Conservation (phyloP, 1,284 basidiomycete species). For the Lentinula novae-zelandiae region DNA sequence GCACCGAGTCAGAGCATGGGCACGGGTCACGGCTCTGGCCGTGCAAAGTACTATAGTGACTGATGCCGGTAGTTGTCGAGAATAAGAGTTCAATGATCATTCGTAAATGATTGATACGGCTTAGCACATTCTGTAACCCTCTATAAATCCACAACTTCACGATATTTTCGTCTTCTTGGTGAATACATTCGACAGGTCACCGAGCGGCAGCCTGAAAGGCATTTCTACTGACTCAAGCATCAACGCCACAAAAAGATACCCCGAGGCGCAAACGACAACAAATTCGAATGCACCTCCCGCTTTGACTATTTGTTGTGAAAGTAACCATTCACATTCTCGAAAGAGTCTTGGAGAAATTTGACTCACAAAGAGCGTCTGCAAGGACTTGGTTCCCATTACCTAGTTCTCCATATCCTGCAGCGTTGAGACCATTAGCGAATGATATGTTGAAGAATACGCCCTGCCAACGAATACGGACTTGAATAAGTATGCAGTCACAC, state of each 20-base stretch:
- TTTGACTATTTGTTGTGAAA: conserved; percentile 14
- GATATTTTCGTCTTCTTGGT: conserved; percentile 4
- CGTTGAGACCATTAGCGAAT: conserved; percentile 14
- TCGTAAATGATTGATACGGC: too few relatives aligned
- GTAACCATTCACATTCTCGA: neutral
- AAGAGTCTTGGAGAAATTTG: neutral
- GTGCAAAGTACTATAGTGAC: too few relatives aligned
- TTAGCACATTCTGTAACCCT: too few relatives aligned
- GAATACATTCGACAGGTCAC: conserved; percentile 16
- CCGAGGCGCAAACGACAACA: conserved; percentile 13
- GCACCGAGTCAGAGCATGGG: too few relatives aligned
- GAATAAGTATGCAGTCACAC: too few relatives aligned
- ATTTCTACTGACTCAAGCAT: conserved; percentile 18
- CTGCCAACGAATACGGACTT: conserved; percentile 7
- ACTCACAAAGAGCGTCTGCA: conserved; percentile 13
- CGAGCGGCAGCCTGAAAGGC: conserved; percentile 19
- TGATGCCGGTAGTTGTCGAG: too few relatives aligned
- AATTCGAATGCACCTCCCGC: conserved; percentile 18
- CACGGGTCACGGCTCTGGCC: too few relatives aligned
- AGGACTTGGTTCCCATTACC: conserved; percentile 13
- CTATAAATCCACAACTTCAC: neutral
- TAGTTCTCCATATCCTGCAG: conserved; percentile 15
- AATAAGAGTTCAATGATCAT: too few relatives aligned
- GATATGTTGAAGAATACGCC: conserved; percentile 16
- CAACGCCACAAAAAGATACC: conserved; percentile 17